phyloP scores from a whole-genome alignment of 2,329 filamentous ascomycete genomes.

The Aureobasidium sp. region DNA sequence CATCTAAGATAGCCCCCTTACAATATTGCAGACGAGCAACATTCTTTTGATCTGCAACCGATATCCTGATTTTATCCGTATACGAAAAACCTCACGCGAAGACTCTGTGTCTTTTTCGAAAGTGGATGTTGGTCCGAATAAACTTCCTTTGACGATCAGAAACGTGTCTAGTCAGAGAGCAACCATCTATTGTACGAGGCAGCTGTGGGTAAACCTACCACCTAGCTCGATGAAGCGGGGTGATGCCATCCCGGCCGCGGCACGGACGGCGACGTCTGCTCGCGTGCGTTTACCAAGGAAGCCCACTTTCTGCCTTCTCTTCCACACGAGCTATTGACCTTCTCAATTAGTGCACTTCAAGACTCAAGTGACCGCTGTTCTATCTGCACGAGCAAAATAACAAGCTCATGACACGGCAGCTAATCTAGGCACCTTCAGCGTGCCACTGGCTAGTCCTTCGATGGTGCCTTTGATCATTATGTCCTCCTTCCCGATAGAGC shows the following conservation, averaged over 20 bases:
- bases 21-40: not conserved
- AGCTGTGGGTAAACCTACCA: not conserved
- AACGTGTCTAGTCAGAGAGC: not conserved
- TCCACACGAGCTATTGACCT: conserved; percentile 4
- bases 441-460: not conserved
- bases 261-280: conserved; percentile 5
- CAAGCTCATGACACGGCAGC: not conserved
- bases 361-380: conserved; percentile 3
- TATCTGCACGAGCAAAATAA: not conserved
- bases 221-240: not conserved
- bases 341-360: not conserved
- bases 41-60: not conserved
- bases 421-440: not conserved
- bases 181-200: not conserved
- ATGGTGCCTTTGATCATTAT: not conserved
- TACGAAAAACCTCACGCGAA: not conserved
- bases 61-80: no score
- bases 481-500: conserved; percentile 10
- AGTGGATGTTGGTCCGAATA: not conserved
- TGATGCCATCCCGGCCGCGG: not conserved
- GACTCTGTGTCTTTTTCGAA: not conserved
- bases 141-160: not conserved
- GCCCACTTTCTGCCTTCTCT: not conserved
- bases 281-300: conserved; percentile 1
- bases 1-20: not conserved